Evolutionary conservation across 768 basidiomycete species (phyloP).

Genomic region (Boletus reticuloceps): DNA sequence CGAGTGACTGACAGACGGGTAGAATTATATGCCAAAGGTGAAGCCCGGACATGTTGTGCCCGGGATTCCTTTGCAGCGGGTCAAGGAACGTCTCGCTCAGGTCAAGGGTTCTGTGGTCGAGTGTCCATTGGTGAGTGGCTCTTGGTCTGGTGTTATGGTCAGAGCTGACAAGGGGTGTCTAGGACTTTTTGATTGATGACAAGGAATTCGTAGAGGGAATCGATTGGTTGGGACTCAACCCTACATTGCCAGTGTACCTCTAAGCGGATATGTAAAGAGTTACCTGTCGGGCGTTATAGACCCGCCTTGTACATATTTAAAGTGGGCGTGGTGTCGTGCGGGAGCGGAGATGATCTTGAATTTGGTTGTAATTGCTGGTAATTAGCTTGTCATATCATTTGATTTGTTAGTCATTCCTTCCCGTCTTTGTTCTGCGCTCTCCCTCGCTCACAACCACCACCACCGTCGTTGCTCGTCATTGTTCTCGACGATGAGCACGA

Average conservation of each 20-base stretch:
- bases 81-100: slow-evolving; percentile 72
- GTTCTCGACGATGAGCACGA: slow-evolving; percentile 35
- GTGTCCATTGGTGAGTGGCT: slow-evolving; percentile 57
- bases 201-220: slow-evolving; percentile 65
- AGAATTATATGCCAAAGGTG: slow-evolving; percentile 74
- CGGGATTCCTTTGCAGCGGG: slow-evolving; percentile 58
- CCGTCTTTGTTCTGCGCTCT: not conserved
- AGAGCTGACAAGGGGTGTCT: slow-evolving; percentile 7
- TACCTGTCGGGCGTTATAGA: not conserved
- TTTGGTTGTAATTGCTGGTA: slow-evolving; percentile 3
- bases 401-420: not conserved
- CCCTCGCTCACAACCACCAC: slow-evolving; percentile 9
- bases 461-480: slow-evolving; percentile 8
- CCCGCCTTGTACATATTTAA: not conserved
- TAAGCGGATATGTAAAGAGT: slow-evolving; percentile 3
- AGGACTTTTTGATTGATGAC: slow-evolving; percentile 87
- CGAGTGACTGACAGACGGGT: slow-evolving; percentile 8
- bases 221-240: slow-evolving; percentile 74
- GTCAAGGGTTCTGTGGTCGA: slow-evolving; percentile 76
- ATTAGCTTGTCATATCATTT: slow-evolving; percentile 5
- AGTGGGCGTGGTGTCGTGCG: too few species aligned
- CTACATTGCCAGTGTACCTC: slow-evolving; percentile 77
- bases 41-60: slow-evolving; percentile 81
- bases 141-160: not conserved
- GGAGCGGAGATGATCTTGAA: slow-evolving; percentile 21